phyloP scores from a whole-genome alignment of 768 basidiomycete genomes.

The Suillus decipiens region DNA sequence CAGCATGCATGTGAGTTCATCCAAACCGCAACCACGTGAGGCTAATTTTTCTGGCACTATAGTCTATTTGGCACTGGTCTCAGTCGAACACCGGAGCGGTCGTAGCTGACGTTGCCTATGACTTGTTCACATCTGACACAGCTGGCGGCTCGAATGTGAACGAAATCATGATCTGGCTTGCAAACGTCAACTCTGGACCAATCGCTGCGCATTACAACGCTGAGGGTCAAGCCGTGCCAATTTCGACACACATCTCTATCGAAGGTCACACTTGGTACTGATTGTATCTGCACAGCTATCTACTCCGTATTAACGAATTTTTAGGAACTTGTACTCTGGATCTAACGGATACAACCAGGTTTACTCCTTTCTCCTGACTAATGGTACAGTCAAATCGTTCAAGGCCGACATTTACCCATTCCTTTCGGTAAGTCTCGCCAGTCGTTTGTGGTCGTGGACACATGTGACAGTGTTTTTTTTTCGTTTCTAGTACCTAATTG shows the following conservation, averaged over 20 bases:
- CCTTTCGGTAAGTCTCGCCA: conserved; percentile 40
- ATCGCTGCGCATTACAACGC: conserved; percentile 53
- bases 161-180: conserved; percentile 71
- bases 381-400: conserved; percentile 46
- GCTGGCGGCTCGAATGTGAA: conserved; percentile 46
- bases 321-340: conserved; percentile 57
- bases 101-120: conserved; percentile 61
- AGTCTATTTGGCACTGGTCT: conserved; percentile 62
- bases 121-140: conserved; percentile 59
- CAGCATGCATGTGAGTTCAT: conserved; percentile 52
- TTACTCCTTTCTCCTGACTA: conserved; percentile 47
- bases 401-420: conserved; percentile 55
- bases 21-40: neutral
- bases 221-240: conserved; percentile 47
- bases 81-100: conserved; percentile 43
- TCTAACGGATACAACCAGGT: conserved; percentile 55
- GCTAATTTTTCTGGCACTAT: conserved; percentile 1
- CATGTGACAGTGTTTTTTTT: conserved; percentile 1
- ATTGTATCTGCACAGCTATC: neutral
- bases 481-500: conserved; percentile 47
- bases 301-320: neutral
- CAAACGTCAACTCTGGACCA: conserved; percentile 56
- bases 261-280: conserved; percentile 53
- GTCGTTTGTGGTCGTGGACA: neutral
- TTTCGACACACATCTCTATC: conserved; percentile 42